Percentiles rank a stretch among this genome's conserved stretches.
Evolutionary conservation across 1,284 basidiomycete species (phyloP).

Genomic region (Sphaerobolus stellatus): DNA sequence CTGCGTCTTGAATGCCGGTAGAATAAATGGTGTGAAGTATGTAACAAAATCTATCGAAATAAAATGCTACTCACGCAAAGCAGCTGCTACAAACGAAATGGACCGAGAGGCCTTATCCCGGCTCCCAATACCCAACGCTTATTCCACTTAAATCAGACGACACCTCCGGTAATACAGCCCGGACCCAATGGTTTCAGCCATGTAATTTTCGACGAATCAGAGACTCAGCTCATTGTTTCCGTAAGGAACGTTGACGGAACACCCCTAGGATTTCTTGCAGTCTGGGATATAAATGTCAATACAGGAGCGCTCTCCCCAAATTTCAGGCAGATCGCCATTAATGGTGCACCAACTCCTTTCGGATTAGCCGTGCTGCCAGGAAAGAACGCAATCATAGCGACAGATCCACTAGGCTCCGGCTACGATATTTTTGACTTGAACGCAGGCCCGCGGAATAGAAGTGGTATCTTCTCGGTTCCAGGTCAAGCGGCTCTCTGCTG

Average conservation of each 20-base stretch:
- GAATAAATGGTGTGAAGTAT: conserved; percentile 47
- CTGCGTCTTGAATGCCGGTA: conserved; percentile 48
- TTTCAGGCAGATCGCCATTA: conserved; percentile 24
- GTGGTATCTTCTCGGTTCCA: conserved; percentile 36
- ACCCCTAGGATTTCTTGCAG: conserved; percentile 49
- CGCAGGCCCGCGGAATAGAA: conserved; percentile 11
- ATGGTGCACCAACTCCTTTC: conserved; percentile 33
- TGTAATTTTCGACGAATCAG: conserved; percentile 45
- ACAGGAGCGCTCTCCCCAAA: conserved; percentile 29
- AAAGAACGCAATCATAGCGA: conserved; percentile 31
- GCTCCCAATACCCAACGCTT: conserved; percentile 41
- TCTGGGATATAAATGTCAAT: conserved; percentile 41
- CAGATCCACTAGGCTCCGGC: conserved; percentile 35
- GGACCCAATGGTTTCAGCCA: conserved; percentile 44
- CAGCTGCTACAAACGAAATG: conserved; percentile 47
- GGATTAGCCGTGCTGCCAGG: conserved; percentile 32
- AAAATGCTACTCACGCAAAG: neutral
- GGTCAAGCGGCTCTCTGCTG: conserved; percentile 51
- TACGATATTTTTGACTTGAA: conserved; percentile 31
- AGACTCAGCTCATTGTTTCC: conserved; percentile 42
- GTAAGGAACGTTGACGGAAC: conserved; percentile 45
- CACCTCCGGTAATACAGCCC: conserved; percentile 34
- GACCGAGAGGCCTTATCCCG: conserved; percentile 38
- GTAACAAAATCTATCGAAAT: neutral
- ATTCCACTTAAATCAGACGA: conserved; percentile 46